Conservation (phyloP, 1,284 basidiomycete species). For the Microbotryomycetes sp. region DNA sequence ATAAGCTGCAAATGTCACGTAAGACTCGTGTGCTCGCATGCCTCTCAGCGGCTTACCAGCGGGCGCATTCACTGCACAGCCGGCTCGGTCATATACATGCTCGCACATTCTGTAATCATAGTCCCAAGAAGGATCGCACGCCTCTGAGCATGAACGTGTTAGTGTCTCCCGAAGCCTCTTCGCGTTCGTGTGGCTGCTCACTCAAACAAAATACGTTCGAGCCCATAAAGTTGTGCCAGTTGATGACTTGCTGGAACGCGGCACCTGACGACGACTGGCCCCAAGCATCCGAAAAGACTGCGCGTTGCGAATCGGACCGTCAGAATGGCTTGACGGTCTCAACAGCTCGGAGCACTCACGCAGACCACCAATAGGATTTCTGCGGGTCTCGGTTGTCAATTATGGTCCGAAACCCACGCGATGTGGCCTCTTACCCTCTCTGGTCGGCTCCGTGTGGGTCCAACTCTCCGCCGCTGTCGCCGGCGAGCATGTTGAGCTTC, state of each 20-base stretch:
- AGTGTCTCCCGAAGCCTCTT: no score
- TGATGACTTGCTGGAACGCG: conserved; percentile 49
- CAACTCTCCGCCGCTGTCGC: conserved; percentile 54
- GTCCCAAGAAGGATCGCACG: conserved; percentile 53
- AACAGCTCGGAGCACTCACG: no score
- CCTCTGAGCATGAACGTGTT: no score
- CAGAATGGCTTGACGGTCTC: no score
- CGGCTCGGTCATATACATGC: conserved; percentile 58
- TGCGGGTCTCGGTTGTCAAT: no score
- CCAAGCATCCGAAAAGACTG: no score
- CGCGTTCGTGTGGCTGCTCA: no score
- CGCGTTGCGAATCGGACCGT: conserved; percentile 12
- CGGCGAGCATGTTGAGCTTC: conserved; percentile 48
- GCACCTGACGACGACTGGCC: conserved; percentile 39
- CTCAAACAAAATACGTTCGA: conserved; percentile 48
- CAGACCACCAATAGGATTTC: conserved; percentile 28
- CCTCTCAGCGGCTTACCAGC: conserved; percentile 40
- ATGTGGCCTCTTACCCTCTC: no score
- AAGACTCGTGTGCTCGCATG: background rate
- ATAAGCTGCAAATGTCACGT: conserved; percentile 36
- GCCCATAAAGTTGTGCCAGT: conserved; percentile 62
- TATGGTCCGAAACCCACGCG: no score
- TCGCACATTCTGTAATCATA: conserved; percentile 48
- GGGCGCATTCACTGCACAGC: conserved; percentile 60
- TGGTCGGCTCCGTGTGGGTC: conserved; percentile 26